Percentiles rank a stretch among this genome's conserved stretches.
Evolutionary conservation across 169 alveolate species (phyloP).

Genomic region (Plasmodium fragile): DNA sequence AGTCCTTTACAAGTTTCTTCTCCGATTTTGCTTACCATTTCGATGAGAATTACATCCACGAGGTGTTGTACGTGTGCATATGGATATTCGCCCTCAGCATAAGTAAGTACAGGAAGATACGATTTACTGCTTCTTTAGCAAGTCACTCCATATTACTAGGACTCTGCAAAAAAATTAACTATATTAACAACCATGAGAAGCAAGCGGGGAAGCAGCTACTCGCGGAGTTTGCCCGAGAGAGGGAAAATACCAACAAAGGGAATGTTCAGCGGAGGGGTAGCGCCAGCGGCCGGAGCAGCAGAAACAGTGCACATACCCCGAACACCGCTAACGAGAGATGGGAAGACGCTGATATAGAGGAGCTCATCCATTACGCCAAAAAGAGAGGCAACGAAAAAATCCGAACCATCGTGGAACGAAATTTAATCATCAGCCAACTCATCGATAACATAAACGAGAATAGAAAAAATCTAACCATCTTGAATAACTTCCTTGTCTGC

Average conservation of each 20-base stretch:
- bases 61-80: constrained; percentile 66
- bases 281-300: neutral
- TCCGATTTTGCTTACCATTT: constrained; percentile 69
- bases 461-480: constrained; percentile 58
- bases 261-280: neutral
- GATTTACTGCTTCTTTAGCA: constrained; percentile 72
- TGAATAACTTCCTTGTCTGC: constrained; percentile 57
- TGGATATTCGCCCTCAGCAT: constrained; percentile 75
- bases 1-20: constrained; percentile 55
- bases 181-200: constrained; percentile 71
- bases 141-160: constrained; percentile 64
- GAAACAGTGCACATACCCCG: neutral
- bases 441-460: constrained; percentile 66
- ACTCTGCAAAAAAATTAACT: constrained; percentile 65
- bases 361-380: constrained; percentile 29
- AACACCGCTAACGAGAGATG: neutral
- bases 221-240: constrained; percentile 66
- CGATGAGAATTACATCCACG: constrained; percentile 69
- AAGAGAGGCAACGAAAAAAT: neutral
- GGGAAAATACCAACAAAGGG: constrained; percentile 16
- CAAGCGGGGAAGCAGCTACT: constrained; percentile 62
- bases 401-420: constrained; percentile 30
- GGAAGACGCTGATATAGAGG: constrained; percentile 49
- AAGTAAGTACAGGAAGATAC: constrained; percentile 67
- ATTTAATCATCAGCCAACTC: constrained; percentile 70